phyloP scores from a whole-genome alignment of 2,329 filamentous ascomycete species.

The Biscogniauxia marginata region DNA sequence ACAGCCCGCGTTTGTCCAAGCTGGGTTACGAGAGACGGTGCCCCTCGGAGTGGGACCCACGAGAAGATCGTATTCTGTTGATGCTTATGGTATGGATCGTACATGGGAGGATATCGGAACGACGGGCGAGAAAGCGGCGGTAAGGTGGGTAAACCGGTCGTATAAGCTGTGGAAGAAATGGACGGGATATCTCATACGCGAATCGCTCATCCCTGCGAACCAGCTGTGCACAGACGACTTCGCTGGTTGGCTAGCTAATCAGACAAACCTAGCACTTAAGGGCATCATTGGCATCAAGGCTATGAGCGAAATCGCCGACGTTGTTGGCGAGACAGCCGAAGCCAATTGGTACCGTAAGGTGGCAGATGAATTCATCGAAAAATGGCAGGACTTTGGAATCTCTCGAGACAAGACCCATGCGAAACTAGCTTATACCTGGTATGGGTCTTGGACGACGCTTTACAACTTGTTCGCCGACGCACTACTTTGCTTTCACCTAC shows the following conservation, averaged over 20 bases:
- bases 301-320: slow-evolving; percentile 66
- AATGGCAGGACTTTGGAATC: slow-evolving; percentile 70
- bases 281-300: slow-evolving; percentile 77
- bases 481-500: slow-evolving; percentile 76
- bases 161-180: slow-evolving; percentile 74
- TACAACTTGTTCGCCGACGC: slow-evolving; percentile 75
- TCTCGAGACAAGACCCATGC: slow-evolving; percentile 70
- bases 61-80: slow-evolving; percentile 18
- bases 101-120: slow-evolving; percentile 51
- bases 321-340: slow-evolving; percentile 58
- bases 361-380: slow-evolving; percentile 63
- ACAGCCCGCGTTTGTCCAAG: slow-evolving; percentile 57
- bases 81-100: slow-evolving; percentile 53
- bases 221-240: slow-evolving; percentile 79
- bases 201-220: slow-evolving; percentile 66
- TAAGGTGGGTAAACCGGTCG: slow-evolving; percentile 46
- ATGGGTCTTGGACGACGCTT: slow-evolving; percentile 77
- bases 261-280: slow-evolving; percentile 74
- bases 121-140: slow-evolving; percentile 44
- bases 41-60: slow-evolving; percentile 13
- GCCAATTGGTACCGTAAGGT: slow-evolving; percentile 61
- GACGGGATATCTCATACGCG: slow-evolving; percentile 71
- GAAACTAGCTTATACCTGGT: slow-evolving; percentile 78
- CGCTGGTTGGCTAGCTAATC: slow-evolving; percentile 70
- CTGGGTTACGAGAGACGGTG: slow-evolving; percentile 17